Base-by-base conservation (phyloP, 768 basidiomycete species). In the Pholiota conissans region DNA sequence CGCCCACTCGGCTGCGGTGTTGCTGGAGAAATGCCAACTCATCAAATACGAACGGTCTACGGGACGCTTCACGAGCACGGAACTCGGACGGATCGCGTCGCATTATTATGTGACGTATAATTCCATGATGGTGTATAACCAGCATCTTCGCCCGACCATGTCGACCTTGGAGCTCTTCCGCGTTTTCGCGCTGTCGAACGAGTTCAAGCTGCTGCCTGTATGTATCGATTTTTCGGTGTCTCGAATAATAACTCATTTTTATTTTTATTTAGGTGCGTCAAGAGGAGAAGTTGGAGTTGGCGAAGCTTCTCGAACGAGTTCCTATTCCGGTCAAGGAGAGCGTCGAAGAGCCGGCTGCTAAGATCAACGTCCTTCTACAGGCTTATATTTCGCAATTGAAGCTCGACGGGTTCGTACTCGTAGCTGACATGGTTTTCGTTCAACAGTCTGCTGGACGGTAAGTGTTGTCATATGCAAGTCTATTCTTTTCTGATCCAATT, bases 281-380 rank as follows among this genome's bases (percentile, higher is more conserved):
- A 74, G 87, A 93, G 74, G 91, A 94, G 73, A 97, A 96, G 69
- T 79, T 95, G 3, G 95, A 98, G 66, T 80, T 97, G 14, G 83
- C 86, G 4, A 95, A 95, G 67, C 77, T 98, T 7, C 76, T 98
- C 42, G 96, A 99, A 67, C 84, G 94, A 1, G 96, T 98, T 0
- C 96, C 96, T 1, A 95, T 99, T 42, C 97, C 97, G 0, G 90
- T 98, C 64, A 98, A 98, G 73, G 97, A 99, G 73, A 81, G 86
- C 50, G 93, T 96, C 5, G 96, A 99, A 58, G 96, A 99, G 65
- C 93, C 95, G 0, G 90, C 94, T 0, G 91, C 97, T 7, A 99
- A 99, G 76, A 94, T 98, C 71, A 98, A 98, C 64, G 96, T 98
- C 2, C 79, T 98, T 0, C 77, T 99, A 1, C 96, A 99, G 67